Conservation (phyloP, 257 asterid species). For the Lavandula angustifolia region DNA sequence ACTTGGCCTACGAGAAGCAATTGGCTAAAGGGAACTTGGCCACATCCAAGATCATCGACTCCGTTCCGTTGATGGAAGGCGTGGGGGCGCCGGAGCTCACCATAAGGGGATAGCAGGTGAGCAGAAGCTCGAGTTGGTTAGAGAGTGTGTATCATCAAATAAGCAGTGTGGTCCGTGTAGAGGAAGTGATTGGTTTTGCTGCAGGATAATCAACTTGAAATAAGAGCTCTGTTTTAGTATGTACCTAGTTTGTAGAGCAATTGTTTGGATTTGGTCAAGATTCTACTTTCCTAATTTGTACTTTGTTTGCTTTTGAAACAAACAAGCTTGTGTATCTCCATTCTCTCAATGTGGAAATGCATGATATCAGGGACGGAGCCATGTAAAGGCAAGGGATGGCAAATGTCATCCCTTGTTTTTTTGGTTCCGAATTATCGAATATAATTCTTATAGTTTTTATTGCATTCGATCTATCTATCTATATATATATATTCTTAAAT, state of each 20-base stretch:
- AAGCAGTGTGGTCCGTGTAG: conserved; percentile 14
- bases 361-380: too few relatives aligned
- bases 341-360: too few relatives aligned
- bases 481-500: too few relatives aligned
- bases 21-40: conserved; percentile 42
- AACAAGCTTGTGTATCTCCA: too few relatives aligned
- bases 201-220: conserved; percentile 19
- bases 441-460: too few relatives aligned
- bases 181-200: conserved; percentile 8
- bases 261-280: background rate
- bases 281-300: background rate
- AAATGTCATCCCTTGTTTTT: too few relatives aligned
- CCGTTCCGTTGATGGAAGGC: conserved; percentile 46
- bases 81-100: conserved; percentile 51
- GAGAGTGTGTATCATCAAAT: conserved; percentile 15
- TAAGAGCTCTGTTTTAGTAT: background rate
- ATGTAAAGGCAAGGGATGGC: too few relatives aligned
- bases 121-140: background rate
- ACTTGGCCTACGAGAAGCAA: conserved; percentile 63
- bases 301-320: too few relatives aligned
- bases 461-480: too few relatives aligned
- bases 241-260: background rate
- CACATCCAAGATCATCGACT: conserved; percentile 35
- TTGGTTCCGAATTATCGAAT: too few relatives aligned
- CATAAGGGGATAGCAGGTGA: conserved; percentile 51